A percentile compares a stretch with the other conserved stretches of the same genome.
Conservation (phyloP, 495 filamentous ascomycete genomes). For the Lasiosphaeris hirsuta region DNA sequence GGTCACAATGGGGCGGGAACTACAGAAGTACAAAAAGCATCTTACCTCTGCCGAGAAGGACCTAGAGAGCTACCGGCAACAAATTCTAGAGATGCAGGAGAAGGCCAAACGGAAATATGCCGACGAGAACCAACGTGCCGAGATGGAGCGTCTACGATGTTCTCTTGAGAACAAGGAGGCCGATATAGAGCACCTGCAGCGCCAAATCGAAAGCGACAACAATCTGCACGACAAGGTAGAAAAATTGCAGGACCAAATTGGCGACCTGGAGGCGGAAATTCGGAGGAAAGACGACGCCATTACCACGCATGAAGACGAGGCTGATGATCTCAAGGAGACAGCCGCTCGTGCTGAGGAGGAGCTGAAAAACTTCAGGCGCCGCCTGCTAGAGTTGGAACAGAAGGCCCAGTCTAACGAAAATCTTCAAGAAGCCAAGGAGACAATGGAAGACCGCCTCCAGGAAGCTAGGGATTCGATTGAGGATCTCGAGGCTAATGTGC, state of each 20-base stretch:
- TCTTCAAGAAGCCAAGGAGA: slow-evolving; percentile 52
- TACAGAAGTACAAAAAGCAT: slow-evolving; percentile 77
- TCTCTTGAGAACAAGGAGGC: slow-evolving; percentile 47
- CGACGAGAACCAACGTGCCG: slow-evolving; percentile 57
- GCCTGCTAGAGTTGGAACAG: slow-evolving; percentile 60
- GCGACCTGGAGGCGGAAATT: slow-evolving; percentile 56
- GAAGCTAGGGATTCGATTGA: slow-evolving; percentile 54
- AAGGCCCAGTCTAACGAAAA: slow-evolving; percentile 52
- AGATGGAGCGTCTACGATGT: slow-evolving; percentile 55
- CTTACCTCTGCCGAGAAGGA: slow-evolving; percentile 74
- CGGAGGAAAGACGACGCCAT: slow-evolving; percentile 50
- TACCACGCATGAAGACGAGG: slow-evolving; percentile 41
- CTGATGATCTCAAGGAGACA: slow-evolving; percentile 43
- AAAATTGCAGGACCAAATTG: slow-evolving; percentile 58
- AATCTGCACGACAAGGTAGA: slow-evolving; percentile 41
- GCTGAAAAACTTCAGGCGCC: slow-evolving; percentile 54
- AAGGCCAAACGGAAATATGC: slow-evolving; percentile 71
- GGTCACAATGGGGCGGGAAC: slow-evolving; percentile 80
- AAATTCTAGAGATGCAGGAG: slow-evolving; percentile 75
- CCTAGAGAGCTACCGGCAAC: slow-evolving; percentile 70
- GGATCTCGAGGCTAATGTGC: slow-evolving; percentile 44
- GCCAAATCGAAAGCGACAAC: slow-evolving; percentile 49
- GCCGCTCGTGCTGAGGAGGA: slow-evolving; percentile 50
- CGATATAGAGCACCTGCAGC: slow-evolving; percentile 52
- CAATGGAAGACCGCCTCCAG: slow-evolving; percentile 48